Evolutionary conservation across 1,284 basidiomycete species (phyloP), one percentile per base, ranked within the genome.

Genomic region (Xerocomus nothofagi): DNA sequence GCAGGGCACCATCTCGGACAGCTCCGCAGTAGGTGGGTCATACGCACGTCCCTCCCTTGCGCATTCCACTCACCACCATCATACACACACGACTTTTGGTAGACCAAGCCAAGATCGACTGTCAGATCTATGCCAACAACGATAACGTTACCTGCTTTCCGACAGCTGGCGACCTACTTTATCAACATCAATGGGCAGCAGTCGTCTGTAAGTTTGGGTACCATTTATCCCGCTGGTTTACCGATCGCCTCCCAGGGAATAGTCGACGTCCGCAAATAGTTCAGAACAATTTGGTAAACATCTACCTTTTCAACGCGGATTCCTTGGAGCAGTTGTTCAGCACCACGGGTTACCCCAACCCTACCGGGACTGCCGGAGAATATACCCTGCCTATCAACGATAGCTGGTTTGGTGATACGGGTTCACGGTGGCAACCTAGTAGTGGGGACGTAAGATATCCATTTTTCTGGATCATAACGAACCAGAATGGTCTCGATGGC

Each of bases 121-220:
- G 76, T 55, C 14, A 73, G 49, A 38, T 68, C 29, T 58, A 59
- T 44, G 68, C 82, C n/a, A 79, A 79, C 54, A 91, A 91, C 69
- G 68, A 79, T 43, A 71, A 88, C 49, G 73, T 81, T 37, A 86
- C 88, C 6, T 92, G 89, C 66, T 91, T 77, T 61, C 89, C 89
- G 12, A 74, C 70, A 0, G 39, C 66, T 8, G 68, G 74, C 52
- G 78, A 77, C 26, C 52, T 71, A 23, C 72, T 91, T 51, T 67
- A 76, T 20, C 88, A 92, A 65, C 78, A 84, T 61, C 68, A 88
- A 51, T 88, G 80, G 75, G 80, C 82, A 6, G 76, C 80, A 30
- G 84, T 91, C 63, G 81, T 91, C 61, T 91, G 88, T 88, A 59
- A 61, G 86, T 82, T 0, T 39, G 1, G 38, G 2, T 44, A n/a